Evolutionary conservation across 139 green algal genomes (phyloP), one percentile per base, ranked within the genome.

Genomic region (Micractinium conductrix): DNA sequence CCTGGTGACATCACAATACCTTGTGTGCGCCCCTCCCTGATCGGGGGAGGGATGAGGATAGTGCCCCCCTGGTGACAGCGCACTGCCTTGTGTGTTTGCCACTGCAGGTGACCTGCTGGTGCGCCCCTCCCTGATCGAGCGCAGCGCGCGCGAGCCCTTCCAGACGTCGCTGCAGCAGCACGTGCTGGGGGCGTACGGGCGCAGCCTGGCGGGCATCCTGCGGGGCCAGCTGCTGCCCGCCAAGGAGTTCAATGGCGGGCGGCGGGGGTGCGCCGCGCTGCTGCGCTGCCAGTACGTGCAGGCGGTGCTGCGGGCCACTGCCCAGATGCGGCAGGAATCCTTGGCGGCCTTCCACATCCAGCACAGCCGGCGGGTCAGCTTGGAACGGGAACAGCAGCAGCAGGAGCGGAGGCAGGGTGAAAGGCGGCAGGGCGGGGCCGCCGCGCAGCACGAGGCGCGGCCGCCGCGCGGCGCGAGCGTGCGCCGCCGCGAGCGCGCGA

Each of bases 231-330:
- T 76, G 16, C 37, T 65, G 19, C 30, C 10, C 4, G 14, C 48
- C 7, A 84, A 84, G 78, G 78, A 75, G 78, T 45, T 50, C 63
- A 75, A 75, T 43, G 40, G 62, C 53, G 78, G 78, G n/a, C 62
- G 62, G 63, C 33, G 17, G n/a, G 78, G 43, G 42, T 74, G 62
- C 62, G 30, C 44, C 30, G 78, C 42, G 43, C 78, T 84, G 63
- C 62, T 84, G 78, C 78, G 45, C n/a, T 76, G 42, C 53, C 17
- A 72, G 76, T 67, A 80, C 35, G 45, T 80, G 45, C 45, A 67
- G 35, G 48, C 45, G 45, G 74, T 80, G 45, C 74, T 80, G 28
- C 33, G 74, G 10, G 50, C 38, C 2, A 81, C 75, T 5, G 75
- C 75, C 22, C 38, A 60, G 24, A n/a, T 81, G 53, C 53, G 37